These are phyloP conservation scores for Pterulicium gracile DNA, from an alignment of 1,284 basidiomycete species.

Conservation along the genomic window DNA sequence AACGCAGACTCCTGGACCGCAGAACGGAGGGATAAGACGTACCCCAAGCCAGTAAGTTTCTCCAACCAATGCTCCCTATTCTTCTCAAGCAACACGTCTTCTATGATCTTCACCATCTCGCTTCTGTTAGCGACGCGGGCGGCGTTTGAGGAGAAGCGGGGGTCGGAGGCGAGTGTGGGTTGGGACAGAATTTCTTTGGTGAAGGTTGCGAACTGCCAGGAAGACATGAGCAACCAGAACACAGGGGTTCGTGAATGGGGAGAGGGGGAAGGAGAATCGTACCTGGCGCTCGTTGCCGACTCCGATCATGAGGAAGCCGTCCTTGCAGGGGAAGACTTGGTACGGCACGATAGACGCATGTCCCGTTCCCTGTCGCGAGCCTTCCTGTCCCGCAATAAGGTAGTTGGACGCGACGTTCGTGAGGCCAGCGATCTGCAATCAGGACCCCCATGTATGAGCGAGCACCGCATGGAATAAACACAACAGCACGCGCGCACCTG, in stretches of 20 bases:
- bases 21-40: conserved; percentile 15
- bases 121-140: conserved; percentile 70
- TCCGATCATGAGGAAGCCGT: conserved; percentile 90
- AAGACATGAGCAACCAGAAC: conserved; percentile 5
- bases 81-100: conserved; percentile 43
- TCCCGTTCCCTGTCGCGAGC: conserved; percentile 80
- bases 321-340: conserved; percentile 82
- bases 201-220: conserved; percentile 55
- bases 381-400: conserved; percentile 81
- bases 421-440: conserved; percentile 70
- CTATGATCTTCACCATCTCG: conserved; percentile 66
- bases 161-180: conserved; percentile 46
- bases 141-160: conserved; percentile 64
- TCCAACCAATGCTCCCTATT: conserved; percentile 66
- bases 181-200: conserved; percentile 47
- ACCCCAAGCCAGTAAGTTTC: conserved; percentile 69
- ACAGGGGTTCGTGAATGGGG: neutral
- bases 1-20: conserved; percentile 2
- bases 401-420: conserved; percentile 94
- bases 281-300: conserved; percentile 89
- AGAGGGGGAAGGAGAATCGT: conserved; percentile 10
- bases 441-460: too few species aligned
- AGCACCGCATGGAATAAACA: neutral
- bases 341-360: conserved; percentile 91
- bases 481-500: conserved; percentile 38